Base-by-base conservation (phyloP, 2,329 filamentous ascomycete species). In the Botrytis tulipae region DNA sequence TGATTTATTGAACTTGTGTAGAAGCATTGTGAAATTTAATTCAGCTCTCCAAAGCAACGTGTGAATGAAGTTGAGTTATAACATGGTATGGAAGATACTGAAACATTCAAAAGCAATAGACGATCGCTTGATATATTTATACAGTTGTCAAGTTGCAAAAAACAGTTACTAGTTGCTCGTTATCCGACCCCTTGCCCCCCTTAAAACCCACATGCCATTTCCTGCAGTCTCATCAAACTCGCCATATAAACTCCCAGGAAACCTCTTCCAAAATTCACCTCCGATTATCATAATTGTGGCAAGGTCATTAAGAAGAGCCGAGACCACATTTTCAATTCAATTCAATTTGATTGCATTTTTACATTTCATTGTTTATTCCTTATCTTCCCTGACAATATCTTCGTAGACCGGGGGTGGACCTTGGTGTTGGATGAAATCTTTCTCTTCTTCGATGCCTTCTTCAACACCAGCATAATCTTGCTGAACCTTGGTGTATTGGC, bases 381-480 rank as follows among this genome's bases (percentile, higher is more conserved):
- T 78, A 69, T 78, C 76, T n/a, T 76, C 76, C 59, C 54, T 70
- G 37, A 76, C 74, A 35, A 73, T 72, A 57, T 78, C 77, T 69
- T 77, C 77, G 46, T 81, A 81, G 25, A 77, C 75, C n/a, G 79
- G 80, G 63, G 80, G 79, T 63, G 79, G 75, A 14, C 75, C 77
- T 70, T 80, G 79, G 40, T 78, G 71, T 37, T 73, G 74, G 29
- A 80, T 57, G 67, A 79, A 76, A 5, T 69, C 70, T 75, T 80
- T 79, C 22, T 70, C 67, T 46, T 81, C 79, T n/a, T 78, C 77
- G 32, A 75, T 73, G 22, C 37, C 71, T 12, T 76, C 74, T 25
- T 76, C 76, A 12, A 61, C 37, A 60, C 25, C 60, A 46, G 32
- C 68, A 54, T 80, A 78, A 29, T 77, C 74, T 70, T 78, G 75